Conservation (phyloP, 2,329 filamentous ascomycete species). For the Rachicladosporium sp. region DNA sequence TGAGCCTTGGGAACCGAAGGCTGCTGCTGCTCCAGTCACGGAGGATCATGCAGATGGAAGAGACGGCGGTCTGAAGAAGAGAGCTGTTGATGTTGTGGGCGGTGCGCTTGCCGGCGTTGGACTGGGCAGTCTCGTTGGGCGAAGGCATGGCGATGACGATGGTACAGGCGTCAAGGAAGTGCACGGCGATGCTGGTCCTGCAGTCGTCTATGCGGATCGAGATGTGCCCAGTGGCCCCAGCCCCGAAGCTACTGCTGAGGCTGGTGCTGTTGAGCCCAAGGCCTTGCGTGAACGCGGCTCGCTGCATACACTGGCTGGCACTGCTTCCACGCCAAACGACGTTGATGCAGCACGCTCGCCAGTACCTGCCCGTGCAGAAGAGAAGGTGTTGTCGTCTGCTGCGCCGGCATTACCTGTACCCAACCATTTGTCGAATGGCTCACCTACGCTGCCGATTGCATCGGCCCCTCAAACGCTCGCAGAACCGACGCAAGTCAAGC, state of each 20-base stretch:
- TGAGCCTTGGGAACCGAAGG: slow-evolving; percentile 39
- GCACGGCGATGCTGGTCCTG: slow-evolving; percentile 1
- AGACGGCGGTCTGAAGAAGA: slow-evolving; percentile 1
- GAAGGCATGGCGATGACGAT: slow-evolving; percentile 5
- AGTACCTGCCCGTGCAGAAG: too few species aligned
- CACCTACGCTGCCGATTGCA: too few species aligned
- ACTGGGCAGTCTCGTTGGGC: slow-evolving; percentile 16
- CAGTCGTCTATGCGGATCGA: not conserved
- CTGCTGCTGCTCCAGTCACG: not conserved
- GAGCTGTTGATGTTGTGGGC: slow-evolving; percentile 14
- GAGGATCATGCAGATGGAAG: slow-evolving; percentile 1
- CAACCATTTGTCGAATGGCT: too few species aligned
- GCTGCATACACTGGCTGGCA: too few species aligned
- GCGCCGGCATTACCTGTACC: too few species aligned
- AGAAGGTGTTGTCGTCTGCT: too few species aligned
- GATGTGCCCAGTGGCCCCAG: too few species aligned
- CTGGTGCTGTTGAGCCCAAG: not conserved
- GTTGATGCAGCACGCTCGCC: too few species aligned
- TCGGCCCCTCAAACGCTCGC: not conserved
- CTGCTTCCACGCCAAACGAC: too few species aligned
- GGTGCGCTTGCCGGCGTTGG: slow-evolving; percentile 24
- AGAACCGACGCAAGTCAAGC: slow-evolving; percentile 1
- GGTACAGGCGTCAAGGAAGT: slow-evolving; percentile 2
- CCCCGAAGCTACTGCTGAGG: slow-evolving; percentile 1
- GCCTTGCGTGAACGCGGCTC: too few species aligned